These are phyloP conservation scores for Exophiala spinifera DNA, from an alignment of 2,329 filamentous ascomycete species.

Conservation along the genomic window DNA sequence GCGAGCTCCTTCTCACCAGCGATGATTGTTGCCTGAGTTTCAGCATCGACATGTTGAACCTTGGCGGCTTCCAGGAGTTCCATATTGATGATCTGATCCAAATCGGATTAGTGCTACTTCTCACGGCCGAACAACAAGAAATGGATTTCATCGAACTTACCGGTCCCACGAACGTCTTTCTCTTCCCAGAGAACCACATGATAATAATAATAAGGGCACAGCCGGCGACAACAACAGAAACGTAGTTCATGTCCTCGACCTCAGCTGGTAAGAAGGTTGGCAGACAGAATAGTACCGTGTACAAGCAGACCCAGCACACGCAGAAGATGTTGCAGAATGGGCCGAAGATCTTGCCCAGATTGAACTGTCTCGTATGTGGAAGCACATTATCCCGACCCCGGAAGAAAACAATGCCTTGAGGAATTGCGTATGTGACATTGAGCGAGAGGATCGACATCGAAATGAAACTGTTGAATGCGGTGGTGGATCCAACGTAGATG, in stretches of 20 bases:
- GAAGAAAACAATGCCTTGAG: slow-evolving; percentile 42
- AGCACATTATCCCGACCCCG: slow-evolving; percentile 35
- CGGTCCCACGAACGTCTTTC: slow-evolving; percentile 11
- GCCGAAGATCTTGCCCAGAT: slow-evolving; percentile 30
- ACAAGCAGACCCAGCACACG: slow-evolving; percentile 31
- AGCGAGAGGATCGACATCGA: slow-evolving; percentile 27
- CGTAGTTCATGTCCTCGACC: slow-evolving; percentile 48
- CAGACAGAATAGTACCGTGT: slow-evolving; percentile 32
- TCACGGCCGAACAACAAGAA: not conserved
- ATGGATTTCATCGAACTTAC: not conserved
- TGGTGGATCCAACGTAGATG: slow-evolving; percentile 32
- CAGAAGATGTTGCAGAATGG: slow-evolving; percentile 36
- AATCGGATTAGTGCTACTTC: slow-evolving; percentile 1
- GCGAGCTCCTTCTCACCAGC: slow-evolving; percentile 3
- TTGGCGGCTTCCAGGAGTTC: slow-evolving; percentile 9
- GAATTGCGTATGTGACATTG: slow-evolving; percentile 20
- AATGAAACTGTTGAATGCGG: slow-evolving; percentile 30
- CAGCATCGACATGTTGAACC: slow-evolving; percentile 7
- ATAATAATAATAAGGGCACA: slow-evolving; percentile 10
- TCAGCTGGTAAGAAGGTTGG: slow-evolving; percentile 40
- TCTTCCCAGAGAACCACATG: slow-evolving; percentile 15
- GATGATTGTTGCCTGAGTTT: slow-evolving; percentile 6
- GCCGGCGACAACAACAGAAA: slow-evolving; percentile 42
- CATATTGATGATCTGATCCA: slow-evolving; percentile 8
- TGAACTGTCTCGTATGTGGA: slow-evolving; percentile 22